Evolutionary conservation across 2,329 filamentous ascomycete species (phyloP).

Genomic region (Neoarthrinium moseri): DNA sequence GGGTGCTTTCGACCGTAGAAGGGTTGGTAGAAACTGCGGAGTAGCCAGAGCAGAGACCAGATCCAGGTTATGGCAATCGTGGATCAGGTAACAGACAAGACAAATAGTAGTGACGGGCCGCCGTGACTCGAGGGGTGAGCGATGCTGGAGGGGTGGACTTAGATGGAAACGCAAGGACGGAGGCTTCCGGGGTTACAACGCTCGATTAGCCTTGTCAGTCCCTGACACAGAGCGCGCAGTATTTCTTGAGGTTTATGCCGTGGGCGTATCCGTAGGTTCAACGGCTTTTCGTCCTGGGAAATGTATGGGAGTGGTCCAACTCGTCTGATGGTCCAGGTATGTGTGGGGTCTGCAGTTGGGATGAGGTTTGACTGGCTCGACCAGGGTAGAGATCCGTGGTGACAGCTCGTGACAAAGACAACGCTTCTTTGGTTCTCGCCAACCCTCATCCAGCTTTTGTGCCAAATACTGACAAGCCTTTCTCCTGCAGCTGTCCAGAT

Average conservation of each 20-base stretch:
- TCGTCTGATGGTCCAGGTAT: background rate
- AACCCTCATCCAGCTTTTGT: background rate
- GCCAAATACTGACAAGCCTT: background rate
- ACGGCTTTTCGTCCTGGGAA: no score
- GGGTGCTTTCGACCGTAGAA: background rate
- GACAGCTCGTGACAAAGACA: background rate
- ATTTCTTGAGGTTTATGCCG: background rate
- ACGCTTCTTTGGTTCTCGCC: background rate
- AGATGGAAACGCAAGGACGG: background rate
- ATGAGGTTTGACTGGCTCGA: background rate
- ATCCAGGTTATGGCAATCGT: background rate
- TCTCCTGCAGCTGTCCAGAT: background rate
- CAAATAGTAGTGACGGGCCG: background rate
- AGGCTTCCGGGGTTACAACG: conserved; percentile 2
- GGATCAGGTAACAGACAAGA: background rate
- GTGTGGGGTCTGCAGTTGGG: background rate
- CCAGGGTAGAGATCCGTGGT: background rate
- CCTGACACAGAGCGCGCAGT: no score
- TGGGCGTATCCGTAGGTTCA: background rate
- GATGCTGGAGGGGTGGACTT: conserved; percentile 1
- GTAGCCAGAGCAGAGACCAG: background rate
- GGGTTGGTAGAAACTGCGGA: background rate
- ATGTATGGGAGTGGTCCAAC: background rate
- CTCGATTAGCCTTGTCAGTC: background rate
- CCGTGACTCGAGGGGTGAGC: background rate